phyloP scores from a whole-genome alignment of 331 rosid species.

The Dryas integrifolia region DNA sequence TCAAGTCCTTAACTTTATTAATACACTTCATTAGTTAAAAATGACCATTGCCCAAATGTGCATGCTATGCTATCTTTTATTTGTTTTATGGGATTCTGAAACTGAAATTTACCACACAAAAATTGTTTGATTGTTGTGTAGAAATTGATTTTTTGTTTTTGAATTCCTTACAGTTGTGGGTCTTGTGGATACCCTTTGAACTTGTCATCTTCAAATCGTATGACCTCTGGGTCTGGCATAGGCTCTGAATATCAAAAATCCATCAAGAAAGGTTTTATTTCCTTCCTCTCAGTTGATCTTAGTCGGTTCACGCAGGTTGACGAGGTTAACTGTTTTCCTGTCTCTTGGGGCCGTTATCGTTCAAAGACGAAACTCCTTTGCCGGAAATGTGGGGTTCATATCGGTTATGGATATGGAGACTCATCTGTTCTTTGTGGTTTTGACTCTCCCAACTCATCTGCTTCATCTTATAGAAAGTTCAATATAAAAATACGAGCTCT shows the following conservation, averaged over 20 bases:
- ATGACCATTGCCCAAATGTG: constrained; percentile 5
- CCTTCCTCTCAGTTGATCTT: constrained; percentile 52
- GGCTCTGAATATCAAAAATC: constrained; percentile 51
- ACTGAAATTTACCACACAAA: neutral
- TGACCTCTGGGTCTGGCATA: constrained; percentile 53
- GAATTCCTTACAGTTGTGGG: constrained; percentile 47
- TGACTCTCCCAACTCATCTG: constrained; percentile 45
- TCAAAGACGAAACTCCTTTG: constrained; percentile 58
- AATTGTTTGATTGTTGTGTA: constrained; percentile 14
- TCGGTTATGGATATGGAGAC: constrained; percentile 57
- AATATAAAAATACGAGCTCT: constrained; percentile 47
- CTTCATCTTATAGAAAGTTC: constrained; percentile 46
- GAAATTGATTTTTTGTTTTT: constrained; percentile 3
- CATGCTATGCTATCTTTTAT: neutral
- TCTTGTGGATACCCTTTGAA: constrained; percentile 72
- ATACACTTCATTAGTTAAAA: neutral
- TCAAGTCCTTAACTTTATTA: neutral
- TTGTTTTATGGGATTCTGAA: constrained; percentile 23
- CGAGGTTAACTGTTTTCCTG: constrained; percentile 52
- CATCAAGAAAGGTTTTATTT: constrained; percentile 50
- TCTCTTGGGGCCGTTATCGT: constrained; percentile 40
- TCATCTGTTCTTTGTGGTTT: constrained; percentile 53
- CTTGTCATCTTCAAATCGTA: constrained; percentile 53
- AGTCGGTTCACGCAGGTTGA: constrained; percentile 71
- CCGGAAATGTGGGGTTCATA: constrained; percentile 57